A percentile compares a stretch with the other conserved stretches of the same genome.
Evolutionary conservation across 2,329 filamentous ascomycete genomes (phyloP).

Genomic region (Phaeosphaeriaceae sp.): DNA sequence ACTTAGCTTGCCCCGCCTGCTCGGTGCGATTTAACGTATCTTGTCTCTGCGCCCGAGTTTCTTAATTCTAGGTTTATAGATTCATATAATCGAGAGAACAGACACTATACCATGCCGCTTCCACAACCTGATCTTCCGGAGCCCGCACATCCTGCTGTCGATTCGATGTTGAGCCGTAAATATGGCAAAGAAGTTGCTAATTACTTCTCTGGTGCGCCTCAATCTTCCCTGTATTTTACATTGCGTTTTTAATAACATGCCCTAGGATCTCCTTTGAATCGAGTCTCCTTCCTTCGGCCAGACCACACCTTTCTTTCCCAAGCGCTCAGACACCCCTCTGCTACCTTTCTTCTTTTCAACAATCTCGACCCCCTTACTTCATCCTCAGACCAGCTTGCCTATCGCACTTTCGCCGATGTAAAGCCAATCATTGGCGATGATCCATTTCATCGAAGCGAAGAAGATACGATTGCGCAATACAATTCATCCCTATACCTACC

Average conservation of each 20-base stretch:
- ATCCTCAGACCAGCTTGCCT: conserved; percentile 67
- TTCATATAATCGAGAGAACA: background rate
- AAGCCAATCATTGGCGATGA: conserved; percentile 72
- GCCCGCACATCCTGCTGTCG: conserved; percentile 64
- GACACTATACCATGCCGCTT: conserved; percentile 35
- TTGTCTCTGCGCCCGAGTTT: background rate
- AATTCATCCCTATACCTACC: conserved; percentile 73
- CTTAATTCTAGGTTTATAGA: background rate
- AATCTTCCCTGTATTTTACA: background rate
- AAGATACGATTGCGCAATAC: conserved; percentile 73
- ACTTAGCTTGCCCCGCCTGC: conserved; percentile 12
- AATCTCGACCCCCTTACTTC: conserved; percentile 75
- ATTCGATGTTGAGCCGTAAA: conserved; percentile 75
- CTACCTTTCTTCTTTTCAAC: conserved; percentile 79
- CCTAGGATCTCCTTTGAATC: conserved; percentile 75
- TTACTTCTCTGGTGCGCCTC: conserved; percentile 70
- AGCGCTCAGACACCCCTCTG: conserved; percentile 69
- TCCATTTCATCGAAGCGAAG: conserved; percentile 74
- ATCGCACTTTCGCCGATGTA: conserved; percentile 72
- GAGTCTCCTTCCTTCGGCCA: conserved; percentile 76
- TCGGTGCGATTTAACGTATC: conserved; percentile 16
- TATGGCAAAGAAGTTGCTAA: conserved; percentile 83
- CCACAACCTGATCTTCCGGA: conserved; percentile 59
- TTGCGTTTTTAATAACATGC: conserved; percentile 4
- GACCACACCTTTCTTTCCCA: conserved; percentile 73